These are phyloP conservation scores for Termitomyces sp. DNA, from an alignment of 768 basidiomycete genomes.

Conservation along the genomic window DNA sequence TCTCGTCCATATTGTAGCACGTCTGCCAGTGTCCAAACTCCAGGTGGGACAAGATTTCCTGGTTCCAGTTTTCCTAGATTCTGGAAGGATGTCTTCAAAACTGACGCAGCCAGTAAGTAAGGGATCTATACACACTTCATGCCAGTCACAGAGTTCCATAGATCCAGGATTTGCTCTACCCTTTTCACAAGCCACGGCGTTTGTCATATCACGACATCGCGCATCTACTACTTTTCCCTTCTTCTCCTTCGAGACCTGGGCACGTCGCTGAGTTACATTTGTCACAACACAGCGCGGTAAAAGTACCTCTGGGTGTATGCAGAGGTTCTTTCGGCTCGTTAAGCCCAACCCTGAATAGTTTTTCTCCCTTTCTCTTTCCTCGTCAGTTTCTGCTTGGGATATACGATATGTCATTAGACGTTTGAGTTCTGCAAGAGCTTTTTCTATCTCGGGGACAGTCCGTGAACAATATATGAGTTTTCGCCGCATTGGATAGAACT, in stretches of 20 bases:
- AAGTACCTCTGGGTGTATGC: slow-evolving; percentile 87
- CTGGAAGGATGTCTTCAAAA: slow-evolving; percentile 33
- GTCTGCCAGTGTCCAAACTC: slow-evolving; percentile 94
- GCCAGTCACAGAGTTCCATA: slow-evolving; percentile 89
- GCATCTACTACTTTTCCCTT: slow-evolving; percentile 98
- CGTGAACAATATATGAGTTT: slow-evolving; percentile 99
- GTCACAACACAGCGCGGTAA: not conserved
- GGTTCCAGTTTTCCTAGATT: slow-evolving; percentile 78
- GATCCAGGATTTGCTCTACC: slow-evolving; percentile 84
- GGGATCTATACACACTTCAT: slow-evolving; percentile 61
- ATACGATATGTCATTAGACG: slow-evolving; percentile 88
- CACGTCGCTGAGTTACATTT: not conserved
- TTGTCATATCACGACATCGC: slow-evolving; percentile 92
- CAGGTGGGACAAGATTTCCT: slow-evolving; percentile 75
- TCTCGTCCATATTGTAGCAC: slow-evolving; percentile 85
- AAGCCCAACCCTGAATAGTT: slow-evolving; percentile 86
- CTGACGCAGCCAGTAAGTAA: not conserved
- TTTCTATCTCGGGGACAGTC: slow-evolving; percentile 99
- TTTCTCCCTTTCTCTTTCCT: slow-evolving; percentile 71
- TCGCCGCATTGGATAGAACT: slow-evolving; percentile 90
- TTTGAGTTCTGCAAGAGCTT: slow-evolving; percentile 93
- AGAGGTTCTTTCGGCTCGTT: slow-evolving; percentile 94
- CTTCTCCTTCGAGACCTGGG: slow-evolving; percentile 95
- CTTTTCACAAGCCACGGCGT: slow-evolving; percentile 75
- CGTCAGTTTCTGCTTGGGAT: slow-evolving; percentile 64